These are phyloP conservation scores for Zasmidium cellare DNA, from an alignment of 2,329 filamentous ascomycete species.

Conservation along the genomic window DNA sequence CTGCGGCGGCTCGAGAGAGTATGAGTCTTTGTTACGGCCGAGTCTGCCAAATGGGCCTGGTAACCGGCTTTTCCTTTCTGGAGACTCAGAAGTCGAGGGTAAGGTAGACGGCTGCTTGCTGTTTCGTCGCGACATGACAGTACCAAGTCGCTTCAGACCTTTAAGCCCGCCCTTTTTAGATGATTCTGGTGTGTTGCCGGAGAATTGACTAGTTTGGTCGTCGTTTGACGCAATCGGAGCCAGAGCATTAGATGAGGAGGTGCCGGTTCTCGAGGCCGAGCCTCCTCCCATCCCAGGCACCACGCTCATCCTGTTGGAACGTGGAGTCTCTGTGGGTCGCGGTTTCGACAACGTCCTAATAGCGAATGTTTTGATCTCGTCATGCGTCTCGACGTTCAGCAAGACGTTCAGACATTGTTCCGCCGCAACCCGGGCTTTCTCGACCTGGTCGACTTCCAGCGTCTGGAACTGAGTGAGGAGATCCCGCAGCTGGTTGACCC, in stretches of 20 bases:
- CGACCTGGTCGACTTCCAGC: slow-evolving; percentile 83
- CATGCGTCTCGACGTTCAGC: slow-evolving; percentile 80
- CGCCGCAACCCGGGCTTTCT: slow-evolving; percentile 70
- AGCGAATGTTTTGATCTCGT: slow-evolving; percentile 78
- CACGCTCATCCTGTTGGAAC: slow-evolving; percentile 8
- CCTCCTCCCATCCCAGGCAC: slow-evolving; percentile 2
- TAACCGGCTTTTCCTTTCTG: slow-evolving; percentile 56
- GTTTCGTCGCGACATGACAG: slow-evolving; percentile 62
- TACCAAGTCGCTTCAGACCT: slow-evolving; percentile 59
- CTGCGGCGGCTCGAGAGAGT: slow-evolving; percentile 40
- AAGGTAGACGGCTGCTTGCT: slow-evolving; percentile 50
- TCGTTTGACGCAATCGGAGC: slow-evolving; percentile 26
- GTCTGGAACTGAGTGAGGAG: slow-evolving; percentile 90
- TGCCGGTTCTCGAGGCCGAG: neutral
- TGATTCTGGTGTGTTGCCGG: slow-evolving; percentile 52
- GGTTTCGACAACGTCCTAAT: slow-evolving; percentile 38
- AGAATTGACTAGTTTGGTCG: slow-evolving; percentile 23
- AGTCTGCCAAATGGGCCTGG: slow-evolving; percentile 58
- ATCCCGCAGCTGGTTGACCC: slow-evolving; percentile 87
- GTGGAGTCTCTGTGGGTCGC: slow-evolving; percentile 11
- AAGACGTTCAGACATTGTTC: slow-evolving; percentile 79
- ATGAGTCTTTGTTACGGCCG: slow-evolving; percentile 62
- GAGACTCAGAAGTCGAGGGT: slow-evolving; percentile 40
- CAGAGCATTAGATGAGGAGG: slow-evolving; percentile 5
- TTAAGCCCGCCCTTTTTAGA: slow-evolving; percentile 50